Evolutionary conservation across 1,284 basidiomycete genomes (phyloP), one percentile per base, ranked within the genome.

Genomic region (Boletus holoroseus): DNA sequence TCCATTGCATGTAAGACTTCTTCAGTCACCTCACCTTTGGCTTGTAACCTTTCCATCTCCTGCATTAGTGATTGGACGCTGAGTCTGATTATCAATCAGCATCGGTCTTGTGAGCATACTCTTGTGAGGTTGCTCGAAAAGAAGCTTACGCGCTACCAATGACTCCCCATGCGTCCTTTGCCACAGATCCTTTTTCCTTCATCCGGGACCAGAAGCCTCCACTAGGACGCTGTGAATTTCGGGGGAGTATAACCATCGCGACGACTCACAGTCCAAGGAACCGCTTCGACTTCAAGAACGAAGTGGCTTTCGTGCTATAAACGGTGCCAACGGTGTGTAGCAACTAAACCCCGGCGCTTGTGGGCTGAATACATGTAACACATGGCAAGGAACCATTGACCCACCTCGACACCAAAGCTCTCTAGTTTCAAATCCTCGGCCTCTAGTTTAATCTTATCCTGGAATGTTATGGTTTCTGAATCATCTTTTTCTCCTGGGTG

Each of bases 381-480:
- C 16, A 13, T 27, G 12, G 11, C 7, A 30, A 34, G 20, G 28
- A 47, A 46, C 16, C 22, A 31, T 51, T 32, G 35, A 68, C 71
- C 12, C 57, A 94, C 86, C 81, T 98, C 95, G 37, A 99, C 85
- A 50, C 96, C 96, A 69, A 99, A 99, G 58, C 92, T 95, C 74
- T 99, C 96, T 52, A 98, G 73, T 76, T 98, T 99, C 63, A 99
- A 70, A 73, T 99, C 96, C 58, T 97, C 93, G 1, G 92, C 93
- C 70, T 99, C 96, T 39, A 81, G 76, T 64, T 73, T 78, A 69
- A 97, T 91, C 68, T 78, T 83, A 47, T 77, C 76, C 68, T 89
- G 84, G 64, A 94, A 95, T 18, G 77, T 75, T 51, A 71, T 69
- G 5, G 89, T 91, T 73, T 98, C 95, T 0, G 83, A 73, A 65